These are phyloP conservation scores for Acorus calamus DNA, from an alignment of 106 monocot species.

Conservation along the genomic window DNA sequence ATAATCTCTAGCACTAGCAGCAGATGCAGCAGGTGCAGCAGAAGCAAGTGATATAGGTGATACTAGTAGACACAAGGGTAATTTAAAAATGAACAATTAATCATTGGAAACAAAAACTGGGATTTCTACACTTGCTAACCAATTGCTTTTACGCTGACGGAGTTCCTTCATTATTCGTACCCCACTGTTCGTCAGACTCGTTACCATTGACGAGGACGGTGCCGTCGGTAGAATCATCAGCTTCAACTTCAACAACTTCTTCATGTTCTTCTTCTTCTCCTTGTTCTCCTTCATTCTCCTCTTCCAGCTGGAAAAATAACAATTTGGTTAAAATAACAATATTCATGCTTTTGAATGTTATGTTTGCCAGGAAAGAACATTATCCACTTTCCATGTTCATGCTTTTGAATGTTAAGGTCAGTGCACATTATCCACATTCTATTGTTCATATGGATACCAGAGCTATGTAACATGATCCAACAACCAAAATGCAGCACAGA, in stretches of 20 bases:
- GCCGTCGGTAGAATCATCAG: slow-evolving; percentile 52
- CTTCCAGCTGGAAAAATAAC: slow-evolving; percentile 9
- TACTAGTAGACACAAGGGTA: too few relatives aligned
- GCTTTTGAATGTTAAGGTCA: too few relatives aligned
- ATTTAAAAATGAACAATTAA: slow-evolving; percentile 5
- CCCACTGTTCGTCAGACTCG: slow-evolving; percentile 64
- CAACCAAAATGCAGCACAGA: too few relatives aligned
- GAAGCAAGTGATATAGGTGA: too few relatives aligned
- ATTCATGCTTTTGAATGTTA: too few relatives aligned
- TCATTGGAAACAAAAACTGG: slow-evolving; percentile 13
- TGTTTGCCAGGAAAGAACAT: too few relatives aligned
- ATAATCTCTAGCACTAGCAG: too few relatives aligned
- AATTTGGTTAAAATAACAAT: neutral
- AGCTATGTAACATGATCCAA: too few relatives aligned
- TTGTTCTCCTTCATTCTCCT: slow-evolving; percentile 20
- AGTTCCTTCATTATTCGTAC: slow-evolving; percentile 61
- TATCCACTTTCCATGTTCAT: too few relatives aligned
- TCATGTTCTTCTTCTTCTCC: slow-evolving; percentile 25
- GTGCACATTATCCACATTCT: too few relatives aligned
- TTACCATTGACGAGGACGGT: slow-evolving; percentile 47
- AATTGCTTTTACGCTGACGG: slow-evolving; percentile 54
- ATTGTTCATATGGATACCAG: too few relatives aligned
- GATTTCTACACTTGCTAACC: slow-evolving; percentile 43
- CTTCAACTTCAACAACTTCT: slow-evolving; percentile 48
- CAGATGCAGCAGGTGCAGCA: too few relatives aligned